Percentiles rank a stretch among this genome's conserved stretches.
Conservation (phyloP, 176 grass and related monocot genomes). For the Neostapfia colusana region DNA sequence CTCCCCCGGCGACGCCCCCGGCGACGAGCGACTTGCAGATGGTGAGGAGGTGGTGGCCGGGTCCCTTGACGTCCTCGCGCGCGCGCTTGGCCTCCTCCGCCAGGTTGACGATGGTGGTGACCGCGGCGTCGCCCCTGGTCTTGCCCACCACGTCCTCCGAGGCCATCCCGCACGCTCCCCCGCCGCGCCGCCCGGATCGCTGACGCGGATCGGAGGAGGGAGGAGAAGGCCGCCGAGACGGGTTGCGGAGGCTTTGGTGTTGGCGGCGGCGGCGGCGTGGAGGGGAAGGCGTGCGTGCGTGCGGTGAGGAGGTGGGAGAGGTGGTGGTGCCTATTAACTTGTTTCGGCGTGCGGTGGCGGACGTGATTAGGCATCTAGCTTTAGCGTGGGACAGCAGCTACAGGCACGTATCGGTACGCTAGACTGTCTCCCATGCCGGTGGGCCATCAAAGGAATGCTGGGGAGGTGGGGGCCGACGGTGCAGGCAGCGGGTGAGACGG, state of each 20-base stretch:
- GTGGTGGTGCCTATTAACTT: constrained; percentile 37
- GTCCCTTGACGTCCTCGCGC: constrained; percentile 84
- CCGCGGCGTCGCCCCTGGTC: constrained; percentile 89
- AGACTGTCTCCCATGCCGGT: fast-evolving
- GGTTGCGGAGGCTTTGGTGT: not conserved
- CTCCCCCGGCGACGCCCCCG: constrained; percentile 87
- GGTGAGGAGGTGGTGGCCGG: constrained; percentile 70
- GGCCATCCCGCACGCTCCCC: constrained; percentile 51
- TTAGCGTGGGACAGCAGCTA: not conserved
- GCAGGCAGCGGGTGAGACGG: not conserved
- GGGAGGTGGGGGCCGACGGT: fast-evolving
- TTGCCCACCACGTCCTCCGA: constrained; percentile 99
- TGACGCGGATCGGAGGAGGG: not conserved
- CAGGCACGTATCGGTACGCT: not conserved
- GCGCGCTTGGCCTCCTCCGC: constrained; percentile 98
- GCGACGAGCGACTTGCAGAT: constrained; percentile 91
- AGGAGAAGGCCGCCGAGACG: not conserved
- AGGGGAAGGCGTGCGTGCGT: not conserved
- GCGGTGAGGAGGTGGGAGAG: not conserved
- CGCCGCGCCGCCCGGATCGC: constrained; percentile 35
- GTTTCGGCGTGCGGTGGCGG: constrained; percentile 10
- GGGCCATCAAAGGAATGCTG: not conserved
- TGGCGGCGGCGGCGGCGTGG: constrained; percentile 31
- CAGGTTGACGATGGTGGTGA: constrained; percentile 90
- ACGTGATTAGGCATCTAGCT: constrained; percentile 11